Evolutionary conservation across 371 early-diverging fungal species (phyloP).

Genomic region (Mortierella sp.): DNA sequence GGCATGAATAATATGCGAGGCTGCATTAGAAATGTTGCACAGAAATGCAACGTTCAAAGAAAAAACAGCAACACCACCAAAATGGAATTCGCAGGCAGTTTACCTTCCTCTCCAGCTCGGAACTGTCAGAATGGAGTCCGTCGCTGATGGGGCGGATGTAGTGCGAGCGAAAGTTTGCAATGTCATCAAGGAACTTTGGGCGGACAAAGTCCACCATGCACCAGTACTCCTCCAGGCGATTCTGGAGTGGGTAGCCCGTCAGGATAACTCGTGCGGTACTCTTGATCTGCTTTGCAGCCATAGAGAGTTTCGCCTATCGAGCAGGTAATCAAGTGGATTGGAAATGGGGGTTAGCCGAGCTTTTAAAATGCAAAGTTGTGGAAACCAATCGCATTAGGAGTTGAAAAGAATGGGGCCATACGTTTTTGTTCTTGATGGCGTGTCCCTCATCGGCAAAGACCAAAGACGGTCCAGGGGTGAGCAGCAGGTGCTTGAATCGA

Average conservation of each 20-base stretch:
- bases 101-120: conserved; percentile 58
- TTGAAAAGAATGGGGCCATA: not conserved
- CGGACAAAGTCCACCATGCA: conserved; percentile 82
- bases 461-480: conserved; percentile 76
- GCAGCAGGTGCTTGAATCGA: conserved; percentile 54
- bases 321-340: not conserved
- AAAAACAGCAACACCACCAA: conserved; percentile 12
- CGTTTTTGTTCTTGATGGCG: conserved; percentile 77
- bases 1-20: not conserved
- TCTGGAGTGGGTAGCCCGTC: conserved; percentile 94
- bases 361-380: not conserved
- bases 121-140: conserved; percentile 75
- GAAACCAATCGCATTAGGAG: not conserved
- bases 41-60: not conserved
- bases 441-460: conserved; percentile 92
- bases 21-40: not conserved
- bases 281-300: conserved; percentile 59
- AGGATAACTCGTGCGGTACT: conserved; percentile 80
- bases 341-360: not conserved
- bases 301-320: conserved; percentile 37
- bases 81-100: not conserved
- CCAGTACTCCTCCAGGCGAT: conserved; percentile 79
- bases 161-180: conserved; percentile 66
- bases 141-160: conserved; percentile 78
- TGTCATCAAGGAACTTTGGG: conserved; percentile 72